Conservation (phyloP, 495 filamentous ascomycete species). For the Parathielavia hyrcaniae region DNA sequence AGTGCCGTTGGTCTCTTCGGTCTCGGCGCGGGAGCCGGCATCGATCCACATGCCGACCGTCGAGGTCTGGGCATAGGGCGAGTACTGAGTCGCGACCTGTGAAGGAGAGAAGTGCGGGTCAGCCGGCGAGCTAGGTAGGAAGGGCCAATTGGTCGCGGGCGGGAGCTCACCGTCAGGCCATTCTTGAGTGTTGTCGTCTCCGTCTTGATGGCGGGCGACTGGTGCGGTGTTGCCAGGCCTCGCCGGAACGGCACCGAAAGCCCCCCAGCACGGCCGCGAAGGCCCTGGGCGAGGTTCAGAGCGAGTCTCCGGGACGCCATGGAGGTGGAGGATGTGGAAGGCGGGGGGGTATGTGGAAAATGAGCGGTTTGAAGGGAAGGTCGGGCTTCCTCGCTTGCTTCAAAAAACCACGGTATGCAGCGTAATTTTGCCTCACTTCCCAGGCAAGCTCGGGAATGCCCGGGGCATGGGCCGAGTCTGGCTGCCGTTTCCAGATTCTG, state of each 20-base stretch:
- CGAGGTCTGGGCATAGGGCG: conserved; percentile 95
- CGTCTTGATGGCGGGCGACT: conserved; percentile 63
- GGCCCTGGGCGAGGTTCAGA: conserved; percentile 76
- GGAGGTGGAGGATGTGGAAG: conserved; percentile 39
- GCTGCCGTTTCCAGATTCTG: background rate
- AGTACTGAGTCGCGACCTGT: conserved; percentile 97
- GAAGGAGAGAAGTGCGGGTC: conserved; percentile 34
- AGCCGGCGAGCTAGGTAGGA: conserved; percentile 17
- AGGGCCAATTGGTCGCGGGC: conserved; percentile 28
- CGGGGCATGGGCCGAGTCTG: conserved; percentile 26
- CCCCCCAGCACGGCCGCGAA: conserved; percentile 69
- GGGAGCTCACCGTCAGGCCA: conserved; percentile 78
- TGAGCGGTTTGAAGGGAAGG: conserved; percentile 45
- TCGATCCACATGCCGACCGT: conserved; percentile 99
- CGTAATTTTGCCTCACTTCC: conserved; percentile 37
- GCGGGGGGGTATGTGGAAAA: conserved; percentile 25
- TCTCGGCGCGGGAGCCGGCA: conserved; percentile 96
- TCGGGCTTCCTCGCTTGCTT: conserved; percentile 17
- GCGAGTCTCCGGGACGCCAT: conserved; percentile 96
- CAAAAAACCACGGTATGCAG: conserved; percentile 28
- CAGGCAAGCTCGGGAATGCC: conserved; percentile 31
- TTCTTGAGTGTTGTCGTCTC: conserved; percentile 94
- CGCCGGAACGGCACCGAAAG: conserved; percentile 67
- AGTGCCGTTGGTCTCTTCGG: conserved; percentile 96
- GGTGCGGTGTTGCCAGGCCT: conserved; percentile 72